Percentiles rank a stretch among this genome's conserved stretches.
Conservation (phyloP, 2,329 filamentous ascomycete species). For the Ilyonectria destructans region DNA sequence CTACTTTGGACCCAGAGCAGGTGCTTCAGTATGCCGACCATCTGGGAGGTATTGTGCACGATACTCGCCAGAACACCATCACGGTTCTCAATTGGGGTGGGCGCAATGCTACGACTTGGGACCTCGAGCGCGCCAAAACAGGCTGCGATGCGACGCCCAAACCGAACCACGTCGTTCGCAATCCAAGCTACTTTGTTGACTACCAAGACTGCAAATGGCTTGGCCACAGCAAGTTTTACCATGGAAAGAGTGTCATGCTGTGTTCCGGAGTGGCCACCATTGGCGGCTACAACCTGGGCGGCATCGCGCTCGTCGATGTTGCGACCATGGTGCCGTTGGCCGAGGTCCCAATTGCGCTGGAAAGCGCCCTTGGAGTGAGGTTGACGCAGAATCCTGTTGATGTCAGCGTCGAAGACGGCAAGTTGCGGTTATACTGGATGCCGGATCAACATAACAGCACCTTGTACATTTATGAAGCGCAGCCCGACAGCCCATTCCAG, state of each 20-base stretch:
- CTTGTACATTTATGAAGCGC: constrained; percentile 64
- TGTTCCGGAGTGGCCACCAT: constrained; percentile 63
- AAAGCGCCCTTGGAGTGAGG: constrained; percentile 56
- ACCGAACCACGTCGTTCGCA: constrained; percentile 46
- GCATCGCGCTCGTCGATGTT: constrained; percentile 64
- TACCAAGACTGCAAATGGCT: constrained; percentile 70
- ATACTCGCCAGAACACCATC: constrained; percentile 54
- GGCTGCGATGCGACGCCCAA: constrained; percentile 39
- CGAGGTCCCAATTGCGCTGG: constrained; percentile 63
- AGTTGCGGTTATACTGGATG: constrained; percentile 63
- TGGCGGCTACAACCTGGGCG: constrained; percentile 57
- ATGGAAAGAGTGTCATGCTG: constrained; percentile 61
- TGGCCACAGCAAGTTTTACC: constrained; percentile 57
- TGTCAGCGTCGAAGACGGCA: constrained; percentile 60
- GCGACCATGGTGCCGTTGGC: constrained; percentile 61
- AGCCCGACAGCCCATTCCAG: constrained; percentile 43
- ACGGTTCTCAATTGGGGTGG: constrained; percentile 65
- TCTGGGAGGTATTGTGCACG: constrained; percentile 64
- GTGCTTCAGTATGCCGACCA: constrained; percentile 60
- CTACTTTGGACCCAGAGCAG: constrained; percentile 53
- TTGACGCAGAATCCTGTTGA: constrained; percentile 68
- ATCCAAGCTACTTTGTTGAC: constrained; percentile 63
- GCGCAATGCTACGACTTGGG: constrained; percentile 58
- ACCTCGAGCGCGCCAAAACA: constrained; percentile 42
- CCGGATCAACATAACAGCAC: constrained; percentile 65